Evolutionary conservation across 2,329 filamentous ascomycete genomes (phyloP), one percentile per base, ranked within the genome.

Genomic region (Akanthomyces muscarius): DNA sequence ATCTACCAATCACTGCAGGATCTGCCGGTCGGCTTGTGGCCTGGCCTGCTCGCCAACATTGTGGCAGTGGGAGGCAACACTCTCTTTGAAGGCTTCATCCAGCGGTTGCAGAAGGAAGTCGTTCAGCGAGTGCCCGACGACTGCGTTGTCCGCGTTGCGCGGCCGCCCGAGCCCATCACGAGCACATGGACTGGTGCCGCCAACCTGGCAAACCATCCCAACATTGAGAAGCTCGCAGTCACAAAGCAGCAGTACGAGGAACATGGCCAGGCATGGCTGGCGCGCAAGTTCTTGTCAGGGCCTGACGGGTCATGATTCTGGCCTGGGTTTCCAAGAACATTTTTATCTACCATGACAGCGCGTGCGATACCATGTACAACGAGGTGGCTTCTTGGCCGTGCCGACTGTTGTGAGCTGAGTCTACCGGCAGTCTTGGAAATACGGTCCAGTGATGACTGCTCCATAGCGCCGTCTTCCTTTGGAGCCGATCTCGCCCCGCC

Each of bases 191-290:
- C 86, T 14, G 95, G 95, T 18, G 94, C 88, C n/a, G 89, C 90
- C 25, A 84, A 86, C 63, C 80, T 97, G 62, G 92, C 92, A 0
- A 84, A 78, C 57, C 87, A 93, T 69, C 80, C 81, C 48, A 82
- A 89, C 45, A 79, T 96, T 58, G 83, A 87, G 65, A 82, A 83
- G 55, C 76, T 92, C 14, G 83, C 86, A 2, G 90, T 97, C n/a
- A 95, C 91, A 0, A 91, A 90, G 72, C 84, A 90, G 65, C 92
- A 99, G 72, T 99, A 99, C 73, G 86, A 95, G 58, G 95, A 99
- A 74, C 78, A 92, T 71, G 95, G 95, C 10, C 85, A 84, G 62
- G 80, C 78, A 1, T 94, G 91, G 90, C 82, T 90, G 28, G 86
- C 86, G 33, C 87, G 86, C 69, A 91, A 85, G 71, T 95, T 96